Base-by-base conservation (phyloP, 2,329 filamentous ascomycete species). In the Colletotrichum gloeosporioides region DNA sequence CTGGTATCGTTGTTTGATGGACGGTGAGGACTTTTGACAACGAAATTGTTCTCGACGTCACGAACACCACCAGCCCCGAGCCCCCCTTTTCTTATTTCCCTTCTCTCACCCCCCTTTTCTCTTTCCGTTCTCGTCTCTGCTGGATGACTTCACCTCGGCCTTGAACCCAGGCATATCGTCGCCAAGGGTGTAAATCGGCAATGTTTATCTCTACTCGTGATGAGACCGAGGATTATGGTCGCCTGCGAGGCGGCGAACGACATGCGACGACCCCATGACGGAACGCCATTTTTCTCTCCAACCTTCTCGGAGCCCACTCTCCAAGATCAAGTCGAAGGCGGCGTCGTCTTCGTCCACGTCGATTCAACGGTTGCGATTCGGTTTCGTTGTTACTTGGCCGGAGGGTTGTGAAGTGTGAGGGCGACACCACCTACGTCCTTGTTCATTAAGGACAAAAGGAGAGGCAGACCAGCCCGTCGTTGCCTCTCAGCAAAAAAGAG, bases 1-100 rank as follows among this genome's bases (percentile, higher is more conserved):
- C 57, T 76, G 73, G 49, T 76, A 76, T 63, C 73, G 73, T 31
- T 76, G 73, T 29, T 12, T 76, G 25, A 73, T 63, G 73, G 69
- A 76, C 53, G 36, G 36, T 16, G 73, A 76, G 55, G 69, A 76
- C n/a, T 76, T 73, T 44, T 76, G 69, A 76, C 8, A 6, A 18
- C 31, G n/a, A 12, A 32, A 27, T 34, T 22, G 59, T 32, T 27
- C 18, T 32, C 29, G 25, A 31, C 31, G 31, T 25, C 18, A 22
- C 29, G 9, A n/a, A 18, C 59, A 22, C 18, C 59, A 62, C 59
- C 9, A 59, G 55, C 18, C 27, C 25, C 27, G n/a, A 5, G 22
- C 16, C 18, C 12, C 22, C 16, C 13, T 49, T 31, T 34, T 57
- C 65, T 66, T 53, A 13, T 18, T 66, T 66, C 18, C 34, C 5